These are phyloP conservation scores for Monilinia polystroma DNA, from an alignment of 2,329 filamentous ascomycete genomes.

Conservation along the genomic window DNA sequence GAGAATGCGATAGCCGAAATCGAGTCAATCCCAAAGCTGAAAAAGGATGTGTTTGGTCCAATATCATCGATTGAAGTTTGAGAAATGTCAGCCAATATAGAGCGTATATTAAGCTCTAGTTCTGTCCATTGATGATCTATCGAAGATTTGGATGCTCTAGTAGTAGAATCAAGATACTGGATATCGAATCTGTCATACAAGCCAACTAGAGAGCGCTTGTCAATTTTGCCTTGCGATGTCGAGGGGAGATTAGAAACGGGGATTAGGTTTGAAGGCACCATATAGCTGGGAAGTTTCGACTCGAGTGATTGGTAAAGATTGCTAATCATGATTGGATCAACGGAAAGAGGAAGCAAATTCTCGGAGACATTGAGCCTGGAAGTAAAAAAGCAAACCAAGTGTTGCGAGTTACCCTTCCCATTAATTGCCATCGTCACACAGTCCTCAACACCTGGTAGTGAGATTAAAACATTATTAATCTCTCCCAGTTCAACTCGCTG, in stretches of 20 bases:
- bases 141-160: conserved; percentile 24
- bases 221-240: conserved; percentile 72
- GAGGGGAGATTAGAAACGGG: conserved; percentile 68
- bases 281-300: conserved; percentile 66
- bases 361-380: conserved; percentile 38
- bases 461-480: conserved; percentile 63
- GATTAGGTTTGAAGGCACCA: conserved; percentile 74
- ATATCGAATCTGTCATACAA: conserved; percentile 49
- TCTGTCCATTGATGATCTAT: conserved; percentile 48
- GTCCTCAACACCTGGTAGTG: conserved; percentile 53
- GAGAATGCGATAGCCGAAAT: conserved; percentile 75
- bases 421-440: conserved; percentile 62
- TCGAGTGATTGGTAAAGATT: conserved; percentile 56
- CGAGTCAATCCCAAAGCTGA: conserved; percentile 78
- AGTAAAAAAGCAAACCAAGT: conserved; percentile 70
- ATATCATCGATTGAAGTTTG: conserved; percentile 49
- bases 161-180: conserved; percentile 46
- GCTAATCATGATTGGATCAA: conserved; percentile 42
- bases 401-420: conserved; percentile 45
- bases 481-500: conserved; percentile 78
- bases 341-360: conserved; percentile 39
- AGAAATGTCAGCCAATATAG: conserved; percentile 36
- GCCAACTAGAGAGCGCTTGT: conserved; percentile 54
- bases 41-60: conserved; percentile 67
- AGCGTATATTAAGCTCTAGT: conserved; percentile 56